Base-by-base conservation (phyloP, 352 stramenopile species). In the Discostella stelligera region DNA sequence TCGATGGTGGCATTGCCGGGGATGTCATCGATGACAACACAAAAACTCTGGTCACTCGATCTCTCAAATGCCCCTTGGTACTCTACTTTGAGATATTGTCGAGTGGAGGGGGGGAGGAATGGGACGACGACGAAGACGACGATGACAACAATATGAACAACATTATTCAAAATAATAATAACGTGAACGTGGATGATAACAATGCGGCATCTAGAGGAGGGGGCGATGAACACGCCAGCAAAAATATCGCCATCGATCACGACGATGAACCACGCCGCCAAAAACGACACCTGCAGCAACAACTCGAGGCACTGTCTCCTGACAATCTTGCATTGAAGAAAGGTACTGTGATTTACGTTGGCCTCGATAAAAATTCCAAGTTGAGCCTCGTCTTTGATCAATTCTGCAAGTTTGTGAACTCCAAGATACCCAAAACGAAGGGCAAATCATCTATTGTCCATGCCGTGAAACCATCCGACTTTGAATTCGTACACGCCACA, bases 401-500 rank as follows among this genome's bases (percentile, higher is more conserved):
- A 41, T 92, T 85, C 68, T 80, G 80, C 18, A 72, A 85, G 18
- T 83, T 89, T 73, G 74, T 83, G 37, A 89, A 89, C 66, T 63
- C 76, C 52, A 66, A 78, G 39, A 21, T 41, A 46, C 4, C 18
- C 11, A 30, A 59, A 21, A 25, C 20, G 11, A 30, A 56, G 39
- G 48, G 52, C 20, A 10, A 54, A 48, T 20, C 44, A 48, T 20
- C 44, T 2, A 55, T 32, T 39, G 10, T 10, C 18, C 14, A 16
- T n/a, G 61, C 58, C 46, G 61, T 76, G 2, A 71, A 63, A 56
- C 23, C 39, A 6, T 41, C 20, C 0, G 79, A 90, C 67, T 70
- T 92, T 21, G 86, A 92, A 79, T 92, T 92, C 66, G 18, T 80
- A 10, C 83, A 90, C 65, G 79, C 59, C 55, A 56, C 76, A 18